phyloP scores from a whole-genome alignment of 83 land plant species.

The Isoetes engelmannii region DNA sequence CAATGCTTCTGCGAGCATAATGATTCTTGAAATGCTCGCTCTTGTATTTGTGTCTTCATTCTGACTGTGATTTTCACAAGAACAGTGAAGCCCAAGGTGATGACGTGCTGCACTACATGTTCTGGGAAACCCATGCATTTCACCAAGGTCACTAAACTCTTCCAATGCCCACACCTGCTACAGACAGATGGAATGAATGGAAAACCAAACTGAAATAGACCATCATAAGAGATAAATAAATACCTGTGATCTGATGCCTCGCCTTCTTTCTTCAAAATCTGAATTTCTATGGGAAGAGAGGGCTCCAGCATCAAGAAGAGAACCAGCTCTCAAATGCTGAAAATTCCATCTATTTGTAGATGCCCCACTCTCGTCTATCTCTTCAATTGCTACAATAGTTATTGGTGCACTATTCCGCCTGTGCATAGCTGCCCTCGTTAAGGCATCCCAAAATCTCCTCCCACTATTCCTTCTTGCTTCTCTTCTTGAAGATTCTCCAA shows the following conservation, averaged over 20 bases:
- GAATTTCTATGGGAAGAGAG: conserved; percentile 29
- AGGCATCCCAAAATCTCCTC: conserved; percentile 72
- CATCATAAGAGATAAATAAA: neutral
- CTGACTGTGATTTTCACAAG: conserved; percentile 49
- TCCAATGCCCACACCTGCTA: conserved; percentile 71
- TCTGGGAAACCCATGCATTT: conserved; percentile 29
- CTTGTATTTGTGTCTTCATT: conserved; percentile 53
- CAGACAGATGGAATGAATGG: neutral
- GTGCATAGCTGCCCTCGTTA: conserved; percentile 61
- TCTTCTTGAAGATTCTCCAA: conserved; percentile 38
- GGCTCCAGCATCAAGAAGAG: conserved; percentile 30
- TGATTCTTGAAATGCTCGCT: conserved; percentile 81
- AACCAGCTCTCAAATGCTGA: conserved; percentile 28
- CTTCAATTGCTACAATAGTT: conserved; percentile 34
- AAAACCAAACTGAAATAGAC: neutral
- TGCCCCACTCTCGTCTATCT: conserved; percentile 36
- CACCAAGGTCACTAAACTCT: conserved; percentile 40
- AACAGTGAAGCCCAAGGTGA: conserved; percentile 66
- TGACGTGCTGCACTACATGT: conserved; percentile 51
- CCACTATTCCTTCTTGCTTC: conserved; percentile 58
- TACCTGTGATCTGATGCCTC: conserved; percentile 69
- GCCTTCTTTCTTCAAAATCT: conserved; percentile 38
- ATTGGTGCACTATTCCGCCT: conserved; percentile 38
- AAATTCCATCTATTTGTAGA: conserved; percentile 20
- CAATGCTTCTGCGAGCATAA: conserved; percentile 89